Base-by-base conservation (phyloP, 1,284 basidiomycete species). In the Dichomitus squalens region DNA sequence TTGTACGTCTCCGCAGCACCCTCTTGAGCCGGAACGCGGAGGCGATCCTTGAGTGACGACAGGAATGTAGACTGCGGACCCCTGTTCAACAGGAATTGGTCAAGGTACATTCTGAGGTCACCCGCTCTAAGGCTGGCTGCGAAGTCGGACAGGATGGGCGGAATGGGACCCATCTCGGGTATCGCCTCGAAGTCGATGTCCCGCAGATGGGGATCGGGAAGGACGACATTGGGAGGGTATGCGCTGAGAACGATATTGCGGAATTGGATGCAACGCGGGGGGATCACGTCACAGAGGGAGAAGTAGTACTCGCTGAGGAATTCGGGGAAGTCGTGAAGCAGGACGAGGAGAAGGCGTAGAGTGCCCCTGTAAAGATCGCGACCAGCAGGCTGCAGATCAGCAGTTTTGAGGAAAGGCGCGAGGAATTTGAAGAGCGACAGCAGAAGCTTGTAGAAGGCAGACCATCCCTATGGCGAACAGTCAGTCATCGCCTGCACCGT, bases 321-420 rank as follows among this genome's bases (percentile, higher is more conserved):
- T 65, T 98, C 96, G 49, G 97, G 96, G 83, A 98, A 98, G 78
- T 99, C 97, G 76, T 99, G 96, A 55, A 99, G 85, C 57, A 99
- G 87, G 57, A 99, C 94, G 49, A 99, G 84, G 52, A 98, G 84
- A 44, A 99, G 84, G 38, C 96, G 87, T 47, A 98, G 81, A 20
- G 95, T 88, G n/a, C 95, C 97, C 51, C 91, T 88, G 78, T 97
- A 98, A 53, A 99, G 83, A 65, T 93, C 91, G 52, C 92, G 84
- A n/a, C 92, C 90, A 9, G 95, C 88, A 23, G 87, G 82, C 61
- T 92, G 85, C 60, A 98, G 79, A 68, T 94, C 88, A 16, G 86
- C 84, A 49, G 88, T 86, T 67, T 87, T 90, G 67, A 99, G 81
- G 82, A 99, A 96, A 1, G 96, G 95, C 14, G 87, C 83, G 46